Conservation (phyloP, 2,329 filamentous ascomycete species). For the Rugonectria rugulosa region DNA sequence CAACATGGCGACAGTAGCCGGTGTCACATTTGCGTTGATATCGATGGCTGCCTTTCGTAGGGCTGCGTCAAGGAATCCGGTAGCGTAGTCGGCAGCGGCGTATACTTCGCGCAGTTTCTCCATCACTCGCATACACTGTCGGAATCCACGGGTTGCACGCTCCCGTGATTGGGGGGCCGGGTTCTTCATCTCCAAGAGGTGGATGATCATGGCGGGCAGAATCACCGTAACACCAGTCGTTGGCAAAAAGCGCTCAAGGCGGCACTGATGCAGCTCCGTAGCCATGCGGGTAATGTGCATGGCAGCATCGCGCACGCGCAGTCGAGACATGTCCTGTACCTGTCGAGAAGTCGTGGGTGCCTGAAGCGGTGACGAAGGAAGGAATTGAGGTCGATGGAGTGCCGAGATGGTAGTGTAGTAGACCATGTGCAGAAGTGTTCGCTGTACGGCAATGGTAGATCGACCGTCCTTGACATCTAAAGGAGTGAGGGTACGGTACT, state of each 20-base stretch:
- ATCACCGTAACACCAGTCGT: constrained; percentile 92
- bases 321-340: constrained; percentile 81
- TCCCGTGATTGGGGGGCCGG: constrained; percentile 75
- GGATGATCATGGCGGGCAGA: constrained; percentile 91
- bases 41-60: constrained; percentile 87
- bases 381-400: constrained; percentile 87
- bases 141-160: constrained; percentile 80
- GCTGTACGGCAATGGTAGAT: constrained; percentile 71
- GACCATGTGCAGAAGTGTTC: constrained; percentile 90
- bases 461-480: constrained; percentile 67
- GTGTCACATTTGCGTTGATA: constrained; percentile 54
- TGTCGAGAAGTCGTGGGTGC: constrained; percentile 66
- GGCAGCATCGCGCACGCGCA: constrained; percentile 84
- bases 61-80: constrained; percentile 90
- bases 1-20: constrained; percentile 45
- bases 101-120: constrained; percentile 88
- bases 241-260: constrained; percentile 81
- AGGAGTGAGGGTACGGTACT: constrained; percentile 66
- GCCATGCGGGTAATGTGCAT: constrained; percentile 87
- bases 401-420: constrained; percentile 93
- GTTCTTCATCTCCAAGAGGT: constrained; percentile 91
- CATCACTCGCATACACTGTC: constrained; percentile 92
- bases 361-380: constrained; percentile 72
- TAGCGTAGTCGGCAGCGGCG: constrained; percentile 94
- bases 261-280: constrained; percentile 74